Base-by-base conservation (phyloP, 257 asterid genomes). In the Fraxinus americana region DNA sequence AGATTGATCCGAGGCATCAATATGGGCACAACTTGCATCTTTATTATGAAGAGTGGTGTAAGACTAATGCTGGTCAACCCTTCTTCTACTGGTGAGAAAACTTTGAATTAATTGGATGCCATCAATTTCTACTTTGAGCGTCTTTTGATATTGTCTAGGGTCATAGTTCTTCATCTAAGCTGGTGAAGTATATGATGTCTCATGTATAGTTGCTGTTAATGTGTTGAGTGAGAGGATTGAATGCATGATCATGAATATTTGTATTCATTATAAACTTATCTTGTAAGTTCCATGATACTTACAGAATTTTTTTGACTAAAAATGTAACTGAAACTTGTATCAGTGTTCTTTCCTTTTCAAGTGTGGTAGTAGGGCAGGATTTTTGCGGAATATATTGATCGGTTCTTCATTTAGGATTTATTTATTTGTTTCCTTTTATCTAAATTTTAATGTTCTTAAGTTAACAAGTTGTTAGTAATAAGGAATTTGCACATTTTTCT, bases 1-100 rank as follows among this genome's bases (percentile, higher is more conserved):
- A 96, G 99, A 87, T 96, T 84, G 99, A 96, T 72, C 98, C 97
- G 12, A 88, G 98, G 85, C 99, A 96, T 76, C 98, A 98, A 6
- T 92, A 93, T 82, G 99, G 99, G 63, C 97, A 92, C 82, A 90
- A 88, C 87, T 84, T 96, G 54, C 96, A 96, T 82, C 29, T 79
- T 3, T 96, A 96, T 75, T 96, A 89, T 41, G 92, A 91, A 4
- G 97, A 90, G 76, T 93, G 99, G 99, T 90, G 97, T 82, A 78
- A 86, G 81, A 63, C 90, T 75, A 89, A 86, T 68, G 90, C 97
- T 68, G 97, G 97, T 36, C 99, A 94, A 80, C 99, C 98, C 69
- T 95, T 96, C 82, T 96, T 96, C 87, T 92, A 84, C 90, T 96
- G 98, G 98, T 96, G 78, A 87, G 90, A 80, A 72, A 75, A 39